These are phyloP conservation scores for Pilobolus umbonatus DNA, from an alignment of 192 early-diverging fungal genomes.

Conservation along the genomic window DNA sequence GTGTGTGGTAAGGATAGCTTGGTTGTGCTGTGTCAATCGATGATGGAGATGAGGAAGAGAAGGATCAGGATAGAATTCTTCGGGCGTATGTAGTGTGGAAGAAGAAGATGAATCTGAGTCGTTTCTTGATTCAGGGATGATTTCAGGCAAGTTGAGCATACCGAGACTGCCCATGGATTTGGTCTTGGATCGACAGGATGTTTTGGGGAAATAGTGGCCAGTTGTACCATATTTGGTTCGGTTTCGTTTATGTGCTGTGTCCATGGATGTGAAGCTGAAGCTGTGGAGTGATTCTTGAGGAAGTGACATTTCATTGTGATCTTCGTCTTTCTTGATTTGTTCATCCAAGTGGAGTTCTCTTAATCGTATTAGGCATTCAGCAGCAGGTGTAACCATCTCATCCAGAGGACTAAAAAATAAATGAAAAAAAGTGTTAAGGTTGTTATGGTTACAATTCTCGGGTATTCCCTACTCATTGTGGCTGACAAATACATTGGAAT, in stretches of 20 bases:
- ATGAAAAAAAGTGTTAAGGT: no score
- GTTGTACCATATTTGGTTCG: slow-evolving; percentile 1
- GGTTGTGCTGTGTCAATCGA: slow-evolving; percentile 11
- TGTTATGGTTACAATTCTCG: no score
- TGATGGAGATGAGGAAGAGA: slow-evolving; percentile 9
- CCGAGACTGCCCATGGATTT: not conserved
- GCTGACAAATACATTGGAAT: no score
- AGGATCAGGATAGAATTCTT: slow-evolving; percentile 38
- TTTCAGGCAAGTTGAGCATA: not conserved
- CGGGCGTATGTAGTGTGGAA: not conserved
- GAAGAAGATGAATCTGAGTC: not conserved
- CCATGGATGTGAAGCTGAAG: slow-evolving; percentile 6
- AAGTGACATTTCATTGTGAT: not conserved
- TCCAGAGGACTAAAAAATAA: no score
- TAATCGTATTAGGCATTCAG: slow-evolving; percentile 8
- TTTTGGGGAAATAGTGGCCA: not conserved
- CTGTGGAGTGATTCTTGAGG: slow-evolving; percentile 15
- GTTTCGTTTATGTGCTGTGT: not conserved
- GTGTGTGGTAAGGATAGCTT: slow-evolving; percentile 22
- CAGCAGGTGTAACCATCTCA: slow-evolving; percentile 8
- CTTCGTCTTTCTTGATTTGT: slow-evolving; percentile 6
- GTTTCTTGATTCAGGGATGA: not conserved
- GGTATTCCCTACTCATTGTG: no score
- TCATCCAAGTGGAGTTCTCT: not conserved
- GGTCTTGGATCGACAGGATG: not conserved